A percentile compares a stretch with the other conserved stretches of the same genome.
phyloP scores from a whole-genome alignment of 2,329 filamentous ascomycete species.

The Ophiocordyceps camponoti-leonardi region DNA sequence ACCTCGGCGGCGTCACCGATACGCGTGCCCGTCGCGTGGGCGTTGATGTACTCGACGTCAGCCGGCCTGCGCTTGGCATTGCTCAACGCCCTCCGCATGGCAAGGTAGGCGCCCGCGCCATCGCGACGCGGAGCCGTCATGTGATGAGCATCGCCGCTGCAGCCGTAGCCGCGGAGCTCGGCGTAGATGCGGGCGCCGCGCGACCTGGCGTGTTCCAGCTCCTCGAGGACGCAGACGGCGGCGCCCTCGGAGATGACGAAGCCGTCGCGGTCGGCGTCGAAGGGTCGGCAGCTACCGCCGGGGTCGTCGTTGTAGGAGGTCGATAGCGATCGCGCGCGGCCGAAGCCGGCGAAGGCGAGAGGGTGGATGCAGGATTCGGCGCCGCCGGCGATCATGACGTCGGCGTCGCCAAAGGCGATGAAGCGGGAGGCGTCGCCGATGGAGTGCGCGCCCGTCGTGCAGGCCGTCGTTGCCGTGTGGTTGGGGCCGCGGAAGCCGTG shows the following conservation, averaged over 20 bases:
- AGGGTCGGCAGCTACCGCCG: conserved; percentile 60
- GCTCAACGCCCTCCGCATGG: conserved; percentile 71
- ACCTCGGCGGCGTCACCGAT: conserved; percentile 85
- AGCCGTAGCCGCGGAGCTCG: conserved; percentile 76
- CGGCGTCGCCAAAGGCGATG: conserved; percentile 76
- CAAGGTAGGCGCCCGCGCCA: conserved; percentile 62
- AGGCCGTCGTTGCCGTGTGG: conserved; percentile 84
- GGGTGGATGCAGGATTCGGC: conserved; percentile 94
- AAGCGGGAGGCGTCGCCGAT: conserved; percentile 89
- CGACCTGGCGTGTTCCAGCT: conserved; percentile 69
- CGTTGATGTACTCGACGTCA: conserved; percentile 81
- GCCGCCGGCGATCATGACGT: conserved; percentile 93
- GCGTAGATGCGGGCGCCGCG: conserved; percentile 74
- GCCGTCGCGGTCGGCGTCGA: conserved; percentile 62
- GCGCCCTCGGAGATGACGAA: conserved; percentile 93
- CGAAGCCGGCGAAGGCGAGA: conserved; percentile 80
- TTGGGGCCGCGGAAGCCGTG: conserved; percentile 83
- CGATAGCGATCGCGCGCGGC: conserved; percentile 69
- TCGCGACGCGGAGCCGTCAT: conserved; percentile 80
- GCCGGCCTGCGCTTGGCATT: conserved; percentile 52
- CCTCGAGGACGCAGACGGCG: conserved; percentile 75
- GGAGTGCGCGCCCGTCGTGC: conserved; percentile 88
- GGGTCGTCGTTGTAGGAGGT: conserved; percentile 66
- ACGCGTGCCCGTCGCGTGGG: conserved; percentile 77
- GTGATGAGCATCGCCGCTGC: conserved; percentile 80